Conservation (phyloP, 139 green algal genomes). For the Monoraphidium neglectum region DNA sequence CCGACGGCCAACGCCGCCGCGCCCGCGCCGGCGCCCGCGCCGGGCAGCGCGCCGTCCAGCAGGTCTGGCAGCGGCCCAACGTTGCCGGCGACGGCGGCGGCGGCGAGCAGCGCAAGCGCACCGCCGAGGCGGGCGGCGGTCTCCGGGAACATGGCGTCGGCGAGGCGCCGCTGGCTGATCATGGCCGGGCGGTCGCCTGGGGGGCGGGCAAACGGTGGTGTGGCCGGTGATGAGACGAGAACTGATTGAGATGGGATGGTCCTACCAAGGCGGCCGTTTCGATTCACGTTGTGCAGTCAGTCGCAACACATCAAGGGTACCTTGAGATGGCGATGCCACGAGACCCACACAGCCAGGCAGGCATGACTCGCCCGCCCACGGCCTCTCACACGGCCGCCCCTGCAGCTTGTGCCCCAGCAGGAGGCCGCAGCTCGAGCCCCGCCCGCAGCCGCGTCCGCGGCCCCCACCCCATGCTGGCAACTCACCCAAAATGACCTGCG, state of each 20-base stretch:
- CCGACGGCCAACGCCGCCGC: constrained; percentile 24
- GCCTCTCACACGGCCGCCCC: no score
- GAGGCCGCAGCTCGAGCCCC: no score
- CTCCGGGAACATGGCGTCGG: constrained; percentile 39
- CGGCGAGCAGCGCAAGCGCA: constrained; percentile 17
- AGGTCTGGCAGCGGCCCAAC: constrained; percentile 2
- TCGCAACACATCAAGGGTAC: not conserved
- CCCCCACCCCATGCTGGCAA: no score
- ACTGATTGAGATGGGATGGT: not conserved
- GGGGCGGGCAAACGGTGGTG: no score
- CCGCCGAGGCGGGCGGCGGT: constrained; percentile 26
- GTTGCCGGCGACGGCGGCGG: constrained; percentile 11
- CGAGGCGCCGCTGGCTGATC: constrained; percentile 55
- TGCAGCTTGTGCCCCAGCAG: no score
- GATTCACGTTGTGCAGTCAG: not conserved
- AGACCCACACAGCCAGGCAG: not conserved
- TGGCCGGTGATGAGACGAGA: not conserved
- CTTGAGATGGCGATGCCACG: not conserved
- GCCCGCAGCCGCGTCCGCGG: no score
- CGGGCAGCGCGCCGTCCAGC: constrained; percentile 3
- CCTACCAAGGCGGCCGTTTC: not conserved
- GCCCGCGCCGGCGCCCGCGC: constrained; percentile 32
- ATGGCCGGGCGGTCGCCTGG: constrained; percentile 33
- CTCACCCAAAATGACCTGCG: constrained; percentile 74
- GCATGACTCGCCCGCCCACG: not conserved